Percentiles rank a stretch among this genome's conserved stretches.
Evolutionary conservation across 352 stramenopile genomes (phyloP).

Genomic region (Phytophthora podocarpi): DNA sequence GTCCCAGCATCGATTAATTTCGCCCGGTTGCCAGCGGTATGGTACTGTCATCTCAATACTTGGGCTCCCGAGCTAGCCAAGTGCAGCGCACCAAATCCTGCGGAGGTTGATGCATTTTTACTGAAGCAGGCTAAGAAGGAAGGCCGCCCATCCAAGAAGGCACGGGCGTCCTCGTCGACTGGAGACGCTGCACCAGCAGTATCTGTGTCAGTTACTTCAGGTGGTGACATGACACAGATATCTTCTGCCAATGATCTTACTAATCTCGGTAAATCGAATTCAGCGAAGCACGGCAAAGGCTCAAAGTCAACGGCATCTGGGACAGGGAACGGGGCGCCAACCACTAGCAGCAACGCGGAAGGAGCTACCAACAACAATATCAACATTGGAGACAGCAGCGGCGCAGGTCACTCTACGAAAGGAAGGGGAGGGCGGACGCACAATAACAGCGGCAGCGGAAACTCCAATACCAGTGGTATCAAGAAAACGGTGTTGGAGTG

Average conservation of each 20-base stretch:
- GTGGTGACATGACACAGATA: constrained; percentile 12
- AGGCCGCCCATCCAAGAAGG: constrained; percentile 59
- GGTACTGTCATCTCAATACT: constrained; percentile 84
- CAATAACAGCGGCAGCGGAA: constrained; percentile 2
- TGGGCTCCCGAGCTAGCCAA: constrained; percentile 77
- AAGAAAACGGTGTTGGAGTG: constrained; percentile 91
- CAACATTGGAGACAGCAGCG: constrained; percentile 1
- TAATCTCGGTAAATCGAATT: constrained; percentile 14
- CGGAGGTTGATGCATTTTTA: constrained; percentile 73
- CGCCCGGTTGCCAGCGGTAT: constrained; percentile 90
- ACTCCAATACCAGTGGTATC: constrained; percentile 33
- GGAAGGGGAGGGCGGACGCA: constrained; percentile 26
- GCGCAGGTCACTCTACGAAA: constrained; percentile 13
- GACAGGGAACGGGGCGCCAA: constrained; percentile 6
- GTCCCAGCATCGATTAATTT: constrained; percentile 92
- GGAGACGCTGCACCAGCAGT: constrained; percentile 14
- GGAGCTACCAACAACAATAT: constrained; percentile 9
- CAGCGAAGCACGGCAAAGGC: constrained; percentile 34
- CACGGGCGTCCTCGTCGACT: constrained; percentile 27
- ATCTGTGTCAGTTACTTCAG: constrained; percentile 11
- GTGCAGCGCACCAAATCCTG: constrained; percentile 69
- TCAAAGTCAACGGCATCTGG: constrained; percentile 19
- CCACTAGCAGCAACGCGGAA: constrained; percentile 5
- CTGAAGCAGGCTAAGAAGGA: constrained; percentile 71
- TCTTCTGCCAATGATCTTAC: constrained; percentile 24